Conservation (phyloP, 2,329 filamentous ascomycete genomes). For the Nannizzia gypsea region DNA sequence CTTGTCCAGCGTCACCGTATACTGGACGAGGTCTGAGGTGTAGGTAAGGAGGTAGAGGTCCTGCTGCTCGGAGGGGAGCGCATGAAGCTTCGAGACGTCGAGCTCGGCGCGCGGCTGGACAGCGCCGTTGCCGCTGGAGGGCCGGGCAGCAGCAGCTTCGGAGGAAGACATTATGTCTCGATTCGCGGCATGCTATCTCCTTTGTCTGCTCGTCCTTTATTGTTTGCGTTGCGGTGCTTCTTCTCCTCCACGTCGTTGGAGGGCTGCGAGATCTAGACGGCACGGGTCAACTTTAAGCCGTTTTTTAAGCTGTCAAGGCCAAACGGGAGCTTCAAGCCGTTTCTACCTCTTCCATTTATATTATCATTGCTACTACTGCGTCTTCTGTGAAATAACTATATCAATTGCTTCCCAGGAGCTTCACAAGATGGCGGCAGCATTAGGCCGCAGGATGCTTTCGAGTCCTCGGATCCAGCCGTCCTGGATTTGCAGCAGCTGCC, state of each 20-base stretch:
- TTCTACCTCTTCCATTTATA: not conserved
- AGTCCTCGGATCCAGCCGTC: not conserved
- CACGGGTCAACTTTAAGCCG: not conserved
- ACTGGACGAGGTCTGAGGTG: slow-evolving; percentile 66
- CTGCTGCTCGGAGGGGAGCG: slow-evolving; percentile 85
- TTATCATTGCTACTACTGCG: too few relatives aligned
- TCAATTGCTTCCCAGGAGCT: not conserved
- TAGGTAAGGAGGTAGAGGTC: slow-evolving; percentile 88
- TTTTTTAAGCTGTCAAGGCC: too few relatives aligned
- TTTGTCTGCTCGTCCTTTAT: not conserved
- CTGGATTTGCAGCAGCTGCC: slow-evolving; percentile 23
- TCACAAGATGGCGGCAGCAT: not conserved
- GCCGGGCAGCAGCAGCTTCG: slow-evolving; percentile 21
- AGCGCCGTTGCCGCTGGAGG: slow-evolving; percentile 27
- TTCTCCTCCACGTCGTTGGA: too few relatives aligned
- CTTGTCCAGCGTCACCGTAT: slow-evolving; percentile 59
- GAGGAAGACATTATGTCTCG: slow-evolving; percentile 28
- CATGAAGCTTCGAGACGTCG: slow-evolving; percentile 77
- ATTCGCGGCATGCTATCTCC: not conserved
- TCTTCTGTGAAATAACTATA: not conserved
- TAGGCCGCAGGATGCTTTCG: not conserved
- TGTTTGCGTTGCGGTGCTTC: not conserved
- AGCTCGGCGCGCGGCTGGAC: slow-evolving; percentile 48
- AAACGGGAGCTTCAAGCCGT: not conserved
- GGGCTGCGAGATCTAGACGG: not conserved